A percentile compares a stretch with the other conserved stretches of the same genome.
Evolutionary conservation across 2,329 filamentous ascomycete species (phyloP).

Genomic region (Curvularia sp.): DNA sequence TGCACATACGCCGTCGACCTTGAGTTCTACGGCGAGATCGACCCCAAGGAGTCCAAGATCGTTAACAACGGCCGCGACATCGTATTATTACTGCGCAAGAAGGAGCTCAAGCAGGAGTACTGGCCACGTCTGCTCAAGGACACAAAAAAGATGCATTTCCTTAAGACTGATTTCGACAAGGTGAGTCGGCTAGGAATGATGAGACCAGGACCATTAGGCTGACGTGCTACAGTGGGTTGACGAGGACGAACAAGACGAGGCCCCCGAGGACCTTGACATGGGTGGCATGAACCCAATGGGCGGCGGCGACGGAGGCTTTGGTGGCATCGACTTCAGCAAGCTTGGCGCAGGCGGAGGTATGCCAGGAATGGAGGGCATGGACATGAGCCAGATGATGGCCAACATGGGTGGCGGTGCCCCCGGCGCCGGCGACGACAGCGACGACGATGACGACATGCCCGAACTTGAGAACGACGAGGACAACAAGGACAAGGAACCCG

Average conservation of each 20-base stretch:
- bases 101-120: constrained; percentile 91
- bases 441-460: constrained; percentile 77
- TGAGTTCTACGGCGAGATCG: constrained; percentile 90
- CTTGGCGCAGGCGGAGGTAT: constrained; percentile 63
- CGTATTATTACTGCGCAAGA: constrained; percentile 93
- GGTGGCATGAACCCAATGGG: constrained; percentile 62
- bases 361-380: constrained; percentile 47
- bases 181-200: constrained; percentile 52
- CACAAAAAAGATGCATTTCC: constrained; percentile 85
- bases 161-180: constrained; percentile 99
- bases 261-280: constrained; percentile 73
- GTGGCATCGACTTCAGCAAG: constrained; percentile 94
- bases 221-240: constrained; percentile 76
- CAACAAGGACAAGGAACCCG: constrained; percentile 31
- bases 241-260: constrained; percentile 97
- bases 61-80: constrained; percentile 89
- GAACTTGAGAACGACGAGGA: constrained; percentile 60
- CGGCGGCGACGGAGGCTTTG: constrained; percentile 70
- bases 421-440: constrained; percentile 52
- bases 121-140: constrained; percentile 97
- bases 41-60: constrained; percentile 80
- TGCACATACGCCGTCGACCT: constrained; percentile 84
- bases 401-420: constrained; percentile 44
- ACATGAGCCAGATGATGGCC: constrained; percentile 42
- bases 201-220: constrained; percentile 14